Conservation (phyloP, 441 rosid genomes). For the Gossypium aridum region DNA sequence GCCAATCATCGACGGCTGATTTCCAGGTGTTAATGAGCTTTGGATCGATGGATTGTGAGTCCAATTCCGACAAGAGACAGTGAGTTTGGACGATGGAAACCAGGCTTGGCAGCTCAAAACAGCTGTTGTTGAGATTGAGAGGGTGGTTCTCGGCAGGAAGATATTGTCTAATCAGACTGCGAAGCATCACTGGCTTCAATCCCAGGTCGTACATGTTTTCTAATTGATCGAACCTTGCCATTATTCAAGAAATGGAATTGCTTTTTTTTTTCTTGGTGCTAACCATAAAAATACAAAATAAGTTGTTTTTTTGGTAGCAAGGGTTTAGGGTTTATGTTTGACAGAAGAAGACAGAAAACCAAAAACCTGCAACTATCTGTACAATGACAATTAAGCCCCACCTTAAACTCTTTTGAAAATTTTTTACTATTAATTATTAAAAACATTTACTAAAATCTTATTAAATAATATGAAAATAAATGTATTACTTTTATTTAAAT, state of each 20-base stretch:
- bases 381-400: too few relatives aligned
- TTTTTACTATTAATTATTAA: too few relatives aligned
- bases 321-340: neutral
- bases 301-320: neutral
- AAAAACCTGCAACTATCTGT: too few relatives aligned
- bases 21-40: slow-evolving; percentile 41
- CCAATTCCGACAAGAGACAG: slow-evolving; percentile 45
- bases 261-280: neutral
- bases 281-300: neutral
- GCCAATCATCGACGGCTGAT: slow-evolving; percentile 72
- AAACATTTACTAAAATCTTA: too few relatives aligned
- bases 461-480: too few relatives aligned
- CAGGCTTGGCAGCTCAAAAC: neutral
- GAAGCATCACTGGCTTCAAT: slow-evolving; percentile 12
- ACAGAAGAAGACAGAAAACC: neutral
- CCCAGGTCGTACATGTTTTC: slow-evolving; percentile 44
- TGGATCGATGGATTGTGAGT: slow-evolving; percentile 20
- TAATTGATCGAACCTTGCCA: slow-evolving; percentile 22
- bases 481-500: too few relatives aligned
- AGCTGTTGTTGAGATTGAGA: neutral
- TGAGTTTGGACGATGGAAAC: slow-evolving; percentile 34
- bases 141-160: neutral
- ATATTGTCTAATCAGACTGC: slow-evolving; percentile 2
- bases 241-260: neutral
- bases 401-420: too few relatives aligned